Percentiles rank a stretch among this genome's conserved stretches.
Evolutionary conservation across 495 filamentous ascomycete genomes (phyloP).

Genomic region (Penicillium longicatenatum): DNA sequence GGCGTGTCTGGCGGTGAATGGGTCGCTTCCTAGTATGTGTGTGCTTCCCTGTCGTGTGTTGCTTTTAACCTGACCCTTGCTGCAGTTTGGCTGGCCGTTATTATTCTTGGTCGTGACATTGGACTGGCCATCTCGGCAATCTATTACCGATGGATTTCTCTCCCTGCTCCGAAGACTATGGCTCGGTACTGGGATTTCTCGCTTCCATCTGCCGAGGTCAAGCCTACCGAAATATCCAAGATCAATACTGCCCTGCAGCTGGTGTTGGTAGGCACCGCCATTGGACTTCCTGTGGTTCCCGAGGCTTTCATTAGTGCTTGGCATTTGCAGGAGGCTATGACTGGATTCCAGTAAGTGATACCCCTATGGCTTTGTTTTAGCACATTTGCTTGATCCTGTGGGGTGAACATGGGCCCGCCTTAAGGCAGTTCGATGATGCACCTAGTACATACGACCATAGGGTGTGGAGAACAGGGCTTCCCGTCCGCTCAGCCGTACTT

Average conservation of each 20-base stretch:
- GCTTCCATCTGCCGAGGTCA: conserved; percentile 88
- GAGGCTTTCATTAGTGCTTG: conserved; percentile 42
- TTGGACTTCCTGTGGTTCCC: conserved; percentile 67
- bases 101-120: conserved; percentile 89
- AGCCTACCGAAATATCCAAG: conserved; percentile 89
- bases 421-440: conserved; percentile 8
- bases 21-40: conserved; percentile 70
- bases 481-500: conserved; percentile 52
- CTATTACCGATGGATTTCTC: conserved; percentile 91
- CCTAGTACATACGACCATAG: conserved; percentile 49
- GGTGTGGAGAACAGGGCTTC: conserved; percentile 53
- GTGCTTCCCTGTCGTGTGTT: neutral
- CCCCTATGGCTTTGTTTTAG: conserved; percentile 5
- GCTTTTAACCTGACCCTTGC: neutral
- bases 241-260: conserved; percentile 83
- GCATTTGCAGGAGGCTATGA: conserved; percentile 59
- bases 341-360: conserved; percentile 68
- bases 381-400: neutral
- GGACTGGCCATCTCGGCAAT: conserved; percentile 86
- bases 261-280: conserved; percentile 74
- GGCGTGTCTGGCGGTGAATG: conserved; percentile 78
- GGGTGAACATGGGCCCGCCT: neutral
- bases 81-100: conserved; percentile 77
- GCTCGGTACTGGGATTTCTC: conserved; percentile 97
- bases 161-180: conserved; percentile 91